Evolutionary conservation across 768 basidiomycete genomes (phyloP).

Genomic region (Rhodotorula kratochvilovae): DNA sequence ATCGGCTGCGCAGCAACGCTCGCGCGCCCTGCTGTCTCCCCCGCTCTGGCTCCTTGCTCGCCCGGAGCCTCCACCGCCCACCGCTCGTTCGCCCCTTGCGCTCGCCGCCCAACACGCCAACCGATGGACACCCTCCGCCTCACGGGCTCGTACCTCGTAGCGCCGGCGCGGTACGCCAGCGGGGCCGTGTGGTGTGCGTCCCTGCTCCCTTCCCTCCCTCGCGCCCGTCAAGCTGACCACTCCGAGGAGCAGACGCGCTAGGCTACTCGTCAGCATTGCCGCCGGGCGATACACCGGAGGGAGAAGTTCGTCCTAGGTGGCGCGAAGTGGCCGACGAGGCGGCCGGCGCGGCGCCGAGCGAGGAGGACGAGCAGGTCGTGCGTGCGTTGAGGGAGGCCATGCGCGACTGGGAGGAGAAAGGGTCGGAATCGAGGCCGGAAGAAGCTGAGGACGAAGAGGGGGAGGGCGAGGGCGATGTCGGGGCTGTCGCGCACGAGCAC

Average conservation of each 20-base stretch:
- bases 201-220: no score
- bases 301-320: no score
- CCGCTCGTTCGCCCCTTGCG: neutral
- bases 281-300: no score
- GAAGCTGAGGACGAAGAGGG: no score
- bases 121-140: neutral
- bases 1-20: no score
- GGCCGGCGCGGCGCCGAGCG: neutral
- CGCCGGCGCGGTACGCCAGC: neutral
- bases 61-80: neutral
- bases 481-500: neutral
- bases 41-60: no score
- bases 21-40: no score
- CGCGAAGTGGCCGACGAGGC: no score
- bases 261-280: neutral
- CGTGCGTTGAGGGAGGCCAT: slow-evolving; percentile 1
- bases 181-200: neutral
- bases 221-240: neutral
- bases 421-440: neutral
- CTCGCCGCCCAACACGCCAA: neutral
- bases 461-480: no score
- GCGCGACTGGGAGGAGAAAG: neutral
- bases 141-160: neutral
- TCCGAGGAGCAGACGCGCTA: neutral
- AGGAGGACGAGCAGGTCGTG: neutral